phyloP scores from a whole-genome alignment of 495 filamentous ascomycete genomes.

The Penicillium coprophilum region DNA sequence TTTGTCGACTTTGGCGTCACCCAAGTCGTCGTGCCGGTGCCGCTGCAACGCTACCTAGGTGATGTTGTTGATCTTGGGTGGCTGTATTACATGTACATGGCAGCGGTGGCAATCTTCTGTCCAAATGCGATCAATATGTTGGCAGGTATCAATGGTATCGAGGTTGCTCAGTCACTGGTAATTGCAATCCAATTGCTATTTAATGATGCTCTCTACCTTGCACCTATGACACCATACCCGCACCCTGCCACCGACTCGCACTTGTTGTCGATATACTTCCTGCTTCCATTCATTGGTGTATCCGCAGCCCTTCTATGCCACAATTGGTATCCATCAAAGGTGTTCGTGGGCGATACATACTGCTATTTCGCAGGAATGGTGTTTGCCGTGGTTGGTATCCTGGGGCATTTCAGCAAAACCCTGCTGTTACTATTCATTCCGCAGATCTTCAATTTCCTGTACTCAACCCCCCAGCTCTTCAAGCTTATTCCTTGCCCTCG shows the following conservation, averaged over 20 bases:
- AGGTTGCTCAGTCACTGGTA: constrained; percentile 89
- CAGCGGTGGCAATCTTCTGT: constrained; percentile 88
- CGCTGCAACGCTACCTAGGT: constrained; percentile 79
- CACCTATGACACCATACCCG: constrained; percentile 65
- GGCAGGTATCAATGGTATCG: constrained; percentile 95
- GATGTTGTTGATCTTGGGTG: constrained; percentile 79
- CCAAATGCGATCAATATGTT: constrained; percentile 99
- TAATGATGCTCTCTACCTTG: constrained; percentile 80
- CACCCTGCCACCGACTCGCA: constrained; percentile 96
- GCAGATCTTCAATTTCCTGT: constrained; percentile 95
- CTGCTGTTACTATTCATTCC: constrained; percentile 86
- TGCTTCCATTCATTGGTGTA: constrained; percentile 91
- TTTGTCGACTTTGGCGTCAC: constrained; percentile 98
- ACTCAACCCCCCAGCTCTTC: constrained; percentile 89
- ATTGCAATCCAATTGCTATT: constrained; percentile 79
- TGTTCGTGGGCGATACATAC: constrained; percentile 98
- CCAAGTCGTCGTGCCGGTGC: constrained; percentile 83
- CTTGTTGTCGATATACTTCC: constrained; percentile 90
- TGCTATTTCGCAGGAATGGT: constrained; percentile 99
- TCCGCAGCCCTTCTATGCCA: constrained; percentile 82
- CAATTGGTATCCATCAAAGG: constrained; percentile 94
- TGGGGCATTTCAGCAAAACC: constrained; percentile 98
- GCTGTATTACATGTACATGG: constrained; percentile 97
- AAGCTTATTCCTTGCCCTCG: constrained; percentile 86
- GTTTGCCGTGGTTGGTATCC: constrained; percentile 92